Base-by-base conservation (phyloP, 2,329 filamentous ascomycete genomes). In the Xylariaceae sp. region DNA sequence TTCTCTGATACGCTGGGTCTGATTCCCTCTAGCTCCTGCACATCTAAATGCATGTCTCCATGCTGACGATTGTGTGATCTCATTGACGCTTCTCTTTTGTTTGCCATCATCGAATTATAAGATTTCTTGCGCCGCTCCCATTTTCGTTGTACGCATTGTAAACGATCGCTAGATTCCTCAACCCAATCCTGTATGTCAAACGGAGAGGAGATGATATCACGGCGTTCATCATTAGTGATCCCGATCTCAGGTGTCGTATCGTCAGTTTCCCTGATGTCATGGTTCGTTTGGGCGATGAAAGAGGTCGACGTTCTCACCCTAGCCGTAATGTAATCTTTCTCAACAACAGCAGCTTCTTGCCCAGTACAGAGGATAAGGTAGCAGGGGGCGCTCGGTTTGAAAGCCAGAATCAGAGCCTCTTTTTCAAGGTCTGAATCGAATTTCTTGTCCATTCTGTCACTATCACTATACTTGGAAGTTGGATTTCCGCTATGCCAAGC, bases 271-370 rank as follows among this genome's bases (percentile, higher is more conserved):
- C 54, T 30, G 19, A 58, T 52, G 43, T 82, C 76, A 53, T 77
- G 73, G 52, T 83, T 83, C 1, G 77, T 80, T 9, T 70, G 67
- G 3, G 72, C 66, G 29, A 81, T 69, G 52, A 83, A 81, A 2
- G 68, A 62, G 1, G 57, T 56, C 2, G 69, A 72, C 1, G 62
- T 63, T n/a, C 67, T 64, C 4, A 72, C 51, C 1, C 63, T 63
- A 3, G 72, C 75, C 1, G 57, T 67, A 3, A 52, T 36, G 40
- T 71, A 65, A 50, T 82, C 78, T 52, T 82, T 81, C 49, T 81
- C 76, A 35, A 83, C 62, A 1, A 74, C 64, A 1, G 69, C 56
- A 2, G 71, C 71, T 34, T 65, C 59, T 0, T 44, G 40, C 0
- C 74, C 74, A 35, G 78, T 68, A 47, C 74, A 73, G 47, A 81